Evolutionary conservation across 1,284 basidiomycete species (phyloP), one percentile per base, ranked within the genome.

Genomic region (Pseudozyma hubeiensis): DNA sequence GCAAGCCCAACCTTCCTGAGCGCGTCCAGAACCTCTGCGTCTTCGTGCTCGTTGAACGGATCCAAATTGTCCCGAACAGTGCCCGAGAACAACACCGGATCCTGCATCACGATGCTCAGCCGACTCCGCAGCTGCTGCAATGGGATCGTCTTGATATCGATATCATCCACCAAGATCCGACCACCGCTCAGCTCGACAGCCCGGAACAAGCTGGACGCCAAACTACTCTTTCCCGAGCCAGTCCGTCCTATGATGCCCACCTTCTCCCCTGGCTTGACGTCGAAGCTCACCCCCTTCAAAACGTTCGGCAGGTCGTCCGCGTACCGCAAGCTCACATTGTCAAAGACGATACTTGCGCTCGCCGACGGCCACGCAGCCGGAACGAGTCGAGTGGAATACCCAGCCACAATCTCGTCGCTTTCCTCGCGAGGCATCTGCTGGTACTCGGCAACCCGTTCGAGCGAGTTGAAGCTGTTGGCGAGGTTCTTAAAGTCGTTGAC

Each of bases 391-490:
- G 30, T 30, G 9, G 58, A 46, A 50, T 64, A 58, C 0, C 48
- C 57, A 2, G 55, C 59, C 1, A 53, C 40, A 14, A 57, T 41
- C n/a, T 52, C 34, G 29, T 71, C 19, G 29, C 33, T 43, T 5
- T 93, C 90, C 81, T 95, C 94, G 80, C 92, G 91, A 0, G 92
- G 91, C n/a, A 95, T 87, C 54, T 91, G 88, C 17, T 95, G 88
- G 81, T 95, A 96, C 86, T 96, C 94, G 5, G 92, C 89, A 7
- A 95, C 88, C 62, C 94, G 90, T 84, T 97, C 94, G 7, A 96
- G 91, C 7, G 89, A 89, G 84, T 92, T 92, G 91, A 84, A 64
- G 45, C 74, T 71, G 31, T 78, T 77, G 5, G 77, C 68, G 11
- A 84, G 75, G 24, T 77, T 70, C 48, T 76, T 77, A 41, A 57